phyloP scores from a whole-genome alignment of 441 rosid genomes.

The Capsella rubella region DNA sequence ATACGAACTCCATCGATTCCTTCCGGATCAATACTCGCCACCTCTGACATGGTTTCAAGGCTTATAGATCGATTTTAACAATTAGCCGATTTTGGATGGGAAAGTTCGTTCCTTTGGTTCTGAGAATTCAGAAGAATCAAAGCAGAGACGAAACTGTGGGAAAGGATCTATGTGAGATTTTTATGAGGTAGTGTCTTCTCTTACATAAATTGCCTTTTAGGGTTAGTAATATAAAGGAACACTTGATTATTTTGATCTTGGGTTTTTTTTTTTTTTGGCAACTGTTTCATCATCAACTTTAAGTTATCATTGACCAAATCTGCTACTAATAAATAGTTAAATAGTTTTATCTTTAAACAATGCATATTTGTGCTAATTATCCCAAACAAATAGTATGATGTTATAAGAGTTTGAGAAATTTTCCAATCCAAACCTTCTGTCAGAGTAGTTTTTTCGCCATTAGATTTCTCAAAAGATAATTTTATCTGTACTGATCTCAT shows the following conservation, averaged over 20 bases:
- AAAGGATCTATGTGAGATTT: constrained; percentile 2
- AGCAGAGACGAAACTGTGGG: constrained; percentile 7
- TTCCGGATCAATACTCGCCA: constrained; percentile 86
- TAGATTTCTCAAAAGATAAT: too few relatives aligned
- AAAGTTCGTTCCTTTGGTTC: not conserved
- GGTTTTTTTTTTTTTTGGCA: not conserved
- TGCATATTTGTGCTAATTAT: too few relatives aligned
- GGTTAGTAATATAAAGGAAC: not conserved
- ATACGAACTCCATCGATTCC: constrained; percentile 93
- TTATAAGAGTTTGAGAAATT: not conserved
- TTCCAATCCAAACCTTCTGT: too few relatives aligned
- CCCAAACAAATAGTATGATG: too few relatives aligned
- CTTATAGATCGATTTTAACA: constrained; percentile 16
- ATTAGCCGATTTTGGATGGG: constrained; percentile 6
- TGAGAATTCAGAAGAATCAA: not conserved
- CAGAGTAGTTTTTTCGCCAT: too few relatives aligned
- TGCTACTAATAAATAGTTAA: not conserved
- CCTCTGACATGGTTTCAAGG: constrained; percentile 68
- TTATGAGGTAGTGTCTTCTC: not conserved
- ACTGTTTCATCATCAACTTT: not conserved
- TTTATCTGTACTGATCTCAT: too few relatives aligned
- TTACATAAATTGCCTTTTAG: not conserved
- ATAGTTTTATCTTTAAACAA: too few relatives aligned
- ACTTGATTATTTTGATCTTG: too few relatives aligned
- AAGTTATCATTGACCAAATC: constrained; percentile 18